Evolutionary conservation across 257 asterid species (phyloP), one percentile per base, ranked within the genome.

Genomic region (Coffea canephora): DNA sequence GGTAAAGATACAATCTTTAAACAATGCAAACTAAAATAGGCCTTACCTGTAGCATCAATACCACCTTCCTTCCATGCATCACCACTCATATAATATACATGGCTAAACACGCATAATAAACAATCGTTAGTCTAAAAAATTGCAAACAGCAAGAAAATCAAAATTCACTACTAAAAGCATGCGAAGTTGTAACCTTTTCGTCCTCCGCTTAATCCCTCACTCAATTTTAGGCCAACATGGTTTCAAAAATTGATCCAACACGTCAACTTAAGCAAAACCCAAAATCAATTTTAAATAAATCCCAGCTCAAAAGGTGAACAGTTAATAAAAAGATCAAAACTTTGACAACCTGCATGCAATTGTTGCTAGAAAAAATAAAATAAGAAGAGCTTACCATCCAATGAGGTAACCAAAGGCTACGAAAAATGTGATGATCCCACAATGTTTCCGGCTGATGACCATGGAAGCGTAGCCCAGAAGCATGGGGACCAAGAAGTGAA

Each of bases 31-130:
- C 50, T 34, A 67, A 46, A 85, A 82, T 49, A 78, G 82, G 77
- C 84, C 93, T 87, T 68, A 94, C 99, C 99, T 69, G 99, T 96
- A 75, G 98, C 98, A 89, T 96, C 99, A 77, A 96, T 96, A 55
- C 99, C 99, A 84, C 99, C 99, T 87, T 94, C 98, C 89, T 96
- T 96, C 99, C 99, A 96, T 27, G 98, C 98, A 89, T 96, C 99
- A 75, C 99, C 99, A 84, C 99, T 96, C 98, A 96, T 96, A 90
- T 96, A 96, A 90, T 91, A 94, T 48, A 96, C 98, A 87, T 96
- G 99, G 87, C 99, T 96, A 85, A 91, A 89, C 78, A 77, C 78
- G 86, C 52, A 85, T 67, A 75, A 14, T 57, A 73, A 69, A 77
- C 34, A 82, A 83, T 81, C 70, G 86, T 78, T 18, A 71, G 46